Percentiles rank a stretch among this genome's conserved stretches.
These are phyloP conservation scores for Ustilago hordei DNA, from an alignment of 1,284 basidiomycete genomes.

Conservation along the genomic window DNA sequence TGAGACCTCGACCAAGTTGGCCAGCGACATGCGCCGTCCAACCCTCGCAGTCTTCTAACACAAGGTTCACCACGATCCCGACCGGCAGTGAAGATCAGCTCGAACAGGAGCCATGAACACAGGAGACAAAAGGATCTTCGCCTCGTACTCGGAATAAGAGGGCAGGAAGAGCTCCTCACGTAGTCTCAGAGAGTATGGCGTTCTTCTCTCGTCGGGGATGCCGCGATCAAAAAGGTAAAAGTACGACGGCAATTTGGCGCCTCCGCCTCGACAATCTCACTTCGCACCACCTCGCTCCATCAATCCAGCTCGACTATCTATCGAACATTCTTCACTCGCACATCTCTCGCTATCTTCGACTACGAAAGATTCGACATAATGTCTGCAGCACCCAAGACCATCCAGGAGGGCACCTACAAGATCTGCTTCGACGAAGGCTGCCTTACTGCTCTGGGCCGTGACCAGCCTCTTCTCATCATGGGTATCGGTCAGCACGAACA, in stretches of 20 bases:
- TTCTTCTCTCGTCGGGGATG: background rate
- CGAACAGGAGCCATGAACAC: background rate
- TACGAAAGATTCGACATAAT: slow-evolving; percentile 3
- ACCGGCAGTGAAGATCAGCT: background rate
- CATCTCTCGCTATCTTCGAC: background rate
- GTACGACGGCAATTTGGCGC: background rate
- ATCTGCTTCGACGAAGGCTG: slow-evolving; percentile 14
- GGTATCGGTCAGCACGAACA: background rate
- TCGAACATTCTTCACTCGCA: background rate
- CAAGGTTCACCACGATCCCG: background rate
- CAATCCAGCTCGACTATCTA: background rate
- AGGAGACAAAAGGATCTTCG: background rate
- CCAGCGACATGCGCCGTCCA: background rate
- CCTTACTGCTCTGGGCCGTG: background rate
- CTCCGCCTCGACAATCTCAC: background rate
- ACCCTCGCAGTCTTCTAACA: background rate
- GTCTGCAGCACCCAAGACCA: slow-evolving; percentile 9
- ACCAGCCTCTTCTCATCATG: background rate
- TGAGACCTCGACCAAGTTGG: background rate
- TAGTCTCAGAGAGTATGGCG: background rate
- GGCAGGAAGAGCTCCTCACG: background rate
- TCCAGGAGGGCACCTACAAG: slow-evolving; percentile 19
- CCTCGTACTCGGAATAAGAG: background rate
- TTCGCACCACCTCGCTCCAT: background rate
- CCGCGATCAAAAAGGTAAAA: background rate